Percentiles rank a stretch among this genome's conserved stretches.
Evolutionary conservation across 306 rosid genomes (phyloP).

Genomic region (Calophaca sinica): DNA sequence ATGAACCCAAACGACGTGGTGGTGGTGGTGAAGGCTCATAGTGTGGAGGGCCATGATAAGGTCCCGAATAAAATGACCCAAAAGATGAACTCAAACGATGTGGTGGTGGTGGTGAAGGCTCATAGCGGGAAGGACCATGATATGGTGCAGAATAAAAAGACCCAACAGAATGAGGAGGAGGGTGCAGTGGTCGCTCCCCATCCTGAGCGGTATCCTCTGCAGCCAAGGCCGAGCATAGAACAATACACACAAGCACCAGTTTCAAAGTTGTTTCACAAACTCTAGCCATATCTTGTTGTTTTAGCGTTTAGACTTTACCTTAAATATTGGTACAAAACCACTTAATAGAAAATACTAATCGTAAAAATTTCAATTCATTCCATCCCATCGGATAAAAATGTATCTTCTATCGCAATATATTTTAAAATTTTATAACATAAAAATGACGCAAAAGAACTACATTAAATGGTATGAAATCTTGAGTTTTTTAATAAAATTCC

Average conservation of each 20-base stretch:
- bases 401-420: background rate
- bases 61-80: slow-evolving; percentile 28
- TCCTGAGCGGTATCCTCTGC: background rate
- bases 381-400: background rate
- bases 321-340: too few relatives aligned
- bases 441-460: background rate
- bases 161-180: background rate
- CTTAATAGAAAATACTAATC: too few relatives aligned
- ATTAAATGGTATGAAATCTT: background rate
- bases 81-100: background rate
- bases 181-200: background rate
- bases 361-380: too few relatives aligned
- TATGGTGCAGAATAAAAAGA: slow-evolving; percentile 2
- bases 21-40: slow-evolving; percentile 19
- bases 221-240: background rate
- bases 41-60: slow-evolving; percentile 28
- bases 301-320: background rate
- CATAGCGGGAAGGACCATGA: slow-evolving; percentile 1
- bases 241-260: background rate
- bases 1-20: background rate
- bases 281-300: background rate
- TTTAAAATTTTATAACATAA: too few relatives aligned
- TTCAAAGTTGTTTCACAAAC: background rate
- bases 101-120: background rate
- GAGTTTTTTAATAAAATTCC: background rate